Base-by-base conservation (phyloP, 306 rosid species). In the Dryas drummondii region DNA sequence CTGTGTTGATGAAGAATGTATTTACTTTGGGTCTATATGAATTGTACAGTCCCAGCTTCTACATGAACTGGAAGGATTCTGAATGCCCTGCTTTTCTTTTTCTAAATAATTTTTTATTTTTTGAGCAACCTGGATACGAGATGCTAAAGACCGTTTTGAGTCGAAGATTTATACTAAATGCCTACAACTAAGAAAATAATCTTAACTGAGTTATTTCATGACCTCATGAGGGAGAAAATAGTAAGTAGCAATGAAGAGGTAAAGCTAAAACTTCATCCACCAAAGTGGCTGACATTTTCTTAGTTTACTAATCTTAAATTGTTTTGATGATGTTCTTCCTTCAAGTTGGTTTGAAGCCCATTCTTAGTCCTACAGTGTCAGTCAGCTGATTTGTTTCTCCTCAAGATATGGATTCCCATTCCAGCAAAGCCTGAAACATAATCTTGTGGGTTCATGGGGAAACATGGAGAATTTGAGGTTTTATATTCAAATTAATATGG, bases 261-360 rank as follows among this genome's bases (percentile, higher is more conserved):
- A 37, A 8, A 19, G 62, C 40, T 61, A 57, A 57, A 57, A 9
- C 37, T 19, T 57, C 40, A 26, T 15, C 14, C 64, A 32, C 15
- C 64, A 58, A 57, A 22, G 63, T 22, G 63, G 63, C 41, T 19
- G 22, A 22, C 22, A 9, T 12, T 57, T 57, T 22, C 26, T 40
- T 22, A 22, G 27, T 67, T 13, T 32, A 67, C 56, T 26, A 48
- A 48, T 26, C 10, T 48, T 40, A 57, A 22, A 0, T 52, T 26
- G 11, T 22, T 67, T 32, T 13, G 5, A 37, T 46, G 44, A 6
- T 48, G 6, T 48, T 67, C 44, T 67, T 37, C 72, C 22, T 7
- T 16, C 72, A 48, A 67, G 72, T 67, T 67, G 72, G 56, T 67
- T 51, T 69, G 22, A 12, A 48, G 72, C 37, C 45, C 57, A 67